A percentile compares a stretch with the other conserved stretches of the same genome.
Conservation (phyloP, 1,284 basidiomycete genomes). For the Mycosarcoma mackinlayi region DNA sequence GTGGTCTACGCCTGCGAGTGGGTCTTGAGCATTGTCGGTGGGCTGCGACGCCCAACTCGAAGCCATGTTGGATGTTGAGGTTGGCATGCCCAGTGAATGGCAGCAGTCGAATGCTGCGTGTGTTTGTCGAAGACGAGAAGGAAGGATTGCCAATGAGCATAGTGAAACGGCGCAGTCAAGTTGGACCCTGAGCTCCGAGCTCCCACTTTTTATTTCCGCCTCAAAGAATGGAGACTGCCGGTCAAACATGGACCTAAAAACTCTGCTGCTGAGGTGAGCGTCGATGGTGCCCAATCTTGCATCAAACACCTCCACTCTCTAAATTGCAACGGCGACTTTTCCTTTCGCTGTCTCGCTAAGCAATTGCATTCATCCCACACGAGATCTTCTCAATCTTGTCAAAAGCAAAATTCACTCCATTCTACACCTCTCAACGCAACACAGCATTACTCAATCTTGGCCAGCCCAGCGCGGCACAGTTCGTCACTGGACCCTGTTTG, state of each 20-base stretch:
- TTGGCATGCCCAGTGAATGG: constrained; percentile 3
- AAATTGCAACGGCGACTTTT: constrained; percentile 10
- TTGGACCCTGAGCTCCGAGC: constrained; percentile 20
- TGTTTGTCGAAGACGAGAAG: background rate
- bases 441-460: constrained; percentile 6
- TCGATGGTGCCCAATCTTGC: background rate
- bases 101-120: background rate
- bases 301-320: constrained; percentile 9
- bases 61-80: constrained; percentile 1
- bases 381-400: background rate
- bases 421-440: no score
- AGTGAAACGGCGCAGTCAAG: background rate
- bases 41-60: background rate
- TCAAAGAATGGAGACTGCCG: no score
- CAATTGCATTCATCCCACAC: no score
- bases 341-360: constrained; percentile 2
- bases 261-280: constrained; percentile 7
- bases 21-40: background rate
- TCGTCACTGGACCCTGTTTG: constrained; percentile 5
- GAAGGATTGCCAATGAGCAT: background rate
- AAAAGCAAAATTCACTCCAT: background rate
- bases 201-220: no score
- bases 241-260: constrained; percentile 13
- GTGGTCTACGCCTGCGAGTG: constrained; percentile 23
- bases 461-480: background rate